Percentiles rank a stretch among this genome's conserved stretches.
phyloP scores from a whole-genome alignment of 1,139 yeast species.

The Yamadazyma dendronema region DNA sequence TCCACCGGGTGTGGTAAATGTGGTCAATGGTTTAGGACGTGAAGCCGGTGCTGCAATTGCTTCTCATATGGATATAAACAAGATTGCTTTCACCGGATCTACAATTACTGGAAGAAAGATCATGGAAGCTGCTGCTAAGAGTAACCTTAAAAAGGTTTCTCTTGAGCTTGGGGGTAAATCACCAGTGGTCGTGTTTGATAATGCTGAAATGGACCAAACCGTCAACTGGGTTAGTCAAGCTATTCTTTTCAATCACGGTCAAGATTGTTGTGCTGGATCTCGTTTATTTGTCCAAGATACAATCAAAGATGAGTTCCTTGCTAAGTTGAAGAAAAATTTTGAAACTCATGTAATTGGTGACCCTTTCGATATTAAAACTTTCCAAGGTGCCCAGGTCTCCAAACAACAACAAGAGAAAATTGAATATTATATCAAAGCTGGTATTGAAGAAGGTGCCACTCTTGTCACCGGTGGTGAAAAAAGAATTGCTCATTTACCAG shows the following conservation, averaged over 20 bases:
- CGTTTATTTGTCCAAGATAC: conserved; percentile 44
- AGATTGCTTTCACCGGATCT: conserved; percentile 33
- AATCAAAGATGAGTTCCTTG: conserved; percentile 49
- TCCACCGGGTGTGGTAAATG: conserved; percentile 36
- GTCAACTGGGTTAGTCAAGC: conserved; percentile 86
- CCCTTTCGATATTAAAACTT: conserved; percentile 55
- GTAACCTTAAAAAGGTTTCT: conserved; percentile 64
- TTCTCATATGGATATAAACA: conserved; percentile 29
- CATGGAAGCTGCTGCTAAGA: conserved; percentile 32
- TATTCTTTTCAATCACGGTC: conserved; percentile 70
- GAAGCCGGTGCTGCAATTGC: conserved; percentile 33
- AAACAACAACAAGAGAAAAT: conserved; percentile 63
- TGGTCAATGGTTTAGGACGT: conserved; percentile 32
- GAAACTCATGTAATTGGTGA: conserved; percentile 54
- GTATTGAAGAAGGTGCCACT: conserved; percentile 57
- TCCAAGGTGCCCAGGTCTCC: conserved; percentile 82
- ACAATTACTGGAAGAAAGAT: conserved; percentile 33
- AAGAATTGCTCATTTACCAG: conserved; percentile 53
- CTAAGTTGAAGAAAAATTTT: conserved; percentile 33
- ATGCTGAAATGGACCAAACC: conserved; percentile 74
- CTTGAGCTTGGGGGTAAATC: conserved; percentile 93
- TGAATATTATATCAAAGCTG: conserved; percentile 47
- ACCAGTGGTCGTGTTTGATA: conserved; percentile 68
- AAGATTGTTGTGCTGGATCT: conserved; percentile 47
- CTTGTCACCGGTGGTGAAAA: conserved; percentile 42